A percentile compares a stretch with the other conserved stretches of the same genome.
Conservation (phyloP, 2,329 filamentous ascomycete species). For the Mycosphaerella sp. region DNA sequence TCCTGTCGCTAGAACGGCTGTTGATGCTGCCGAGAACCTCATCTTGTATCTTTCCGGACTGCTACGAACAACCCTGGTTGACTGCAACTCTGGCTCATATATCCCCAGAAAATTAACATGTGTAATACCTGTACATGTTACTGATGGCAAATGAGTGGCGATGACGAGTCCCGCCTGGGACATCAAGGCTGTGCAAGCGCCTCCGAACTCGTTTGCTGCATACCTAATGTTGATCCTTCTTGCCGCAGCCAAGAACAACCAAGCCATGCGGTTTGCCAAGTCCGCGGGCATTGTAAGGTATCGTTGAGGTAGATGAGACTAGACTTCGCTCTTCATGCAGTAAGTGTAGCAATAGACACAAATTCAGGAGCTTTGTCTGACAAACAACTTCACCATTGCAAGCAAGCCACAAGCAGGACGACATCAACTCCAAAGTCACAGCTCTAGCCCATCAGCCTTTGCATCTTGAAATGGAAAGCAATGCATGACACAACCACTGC, state of each 20-base stretch:
- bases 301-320: too few species aligned
- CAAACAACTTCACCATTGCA: too few species aligned
- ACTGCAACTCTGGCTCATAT: not conserved
- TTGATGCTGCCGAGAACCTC: constrained; percentile 2
- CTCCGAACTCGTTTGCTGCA: not conserved
- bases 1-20: constrained; percentile 2
- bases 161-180: not conserved
- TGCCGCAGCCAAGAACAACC: not conserved
- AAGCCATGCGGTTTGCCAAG: not conserved
- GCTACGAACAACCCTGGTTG: not conserved
- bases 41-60: not conserved
- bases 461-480: too few species aligned
- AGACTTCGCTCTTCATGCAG: not conserved
- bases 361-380: not conserved
- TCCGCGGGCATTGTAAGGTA: not conserved
- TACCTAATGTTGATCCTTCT: not conserved
- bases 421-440: too few species aligned
- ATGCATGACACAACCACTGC: too few species aligned
- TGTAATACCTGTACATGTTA: not conserved
- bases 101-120: not conserved
- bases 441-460: too few species aligned
- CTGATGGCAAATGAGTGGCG: not conserved
- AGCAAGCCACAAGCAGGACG: too few species aligned
- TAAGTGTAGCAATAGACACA: not conserved
- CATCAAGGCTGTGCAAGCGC: not conserved